A percentile compares a stretch with the other conserved stretches of the same genome.
These are phyloP conservation scores for Pisolithus orientalis DNA, from an alignment of 768 basidiomycete genomes.

Conservation along the genomic window DNA sequence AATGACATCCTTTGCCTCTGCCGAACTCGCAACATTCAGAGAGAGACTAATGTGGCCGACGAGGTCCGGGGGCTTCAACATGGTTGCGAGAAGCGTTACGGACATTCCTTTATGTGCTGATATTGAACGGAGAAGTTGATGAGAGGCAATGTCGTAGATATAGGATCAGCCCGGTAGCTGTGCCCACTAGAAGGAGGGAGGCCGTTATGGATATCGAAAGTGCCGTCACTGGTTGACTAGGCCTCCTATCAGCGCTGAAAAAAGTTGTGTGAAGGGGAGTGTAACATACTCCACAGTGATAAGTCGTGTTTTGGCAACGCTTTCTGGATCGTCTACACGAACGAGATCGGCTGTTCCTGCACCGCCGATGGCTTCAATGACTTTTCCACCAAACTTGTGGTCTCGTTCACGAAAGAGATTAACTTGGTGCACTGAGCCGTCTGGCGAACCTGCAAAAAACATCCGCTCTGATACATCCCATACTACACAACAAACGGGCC, in stretches of 20 bases:
- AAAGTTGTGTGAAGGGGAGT: not conserved
- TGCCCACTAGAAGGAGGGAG: constrained; percentile 78
- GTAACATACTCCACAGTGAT: constrained; percentile 61
- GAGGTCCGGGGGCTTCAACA: constrained; percentile 85
- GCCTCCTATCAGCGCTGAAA: constrained; percentile 2
- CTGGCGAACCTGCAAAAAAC: constrained; percentile 78
- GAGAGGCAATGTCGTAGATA: constrained; percentile 83
- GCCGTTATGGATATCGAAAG: constrained; percentile 74
- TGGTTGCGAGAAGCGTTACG: constrained; percentile 68
- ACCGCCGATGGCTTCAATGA: constrained; percentile 69
- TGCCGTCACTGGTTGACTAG: constrained; percentile 65
- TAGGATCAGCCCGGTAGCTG: constrained; percentile 64
- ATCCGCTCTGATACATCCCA: constrained; percentile 84
- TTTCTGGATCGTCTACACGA: constrained; percentile 49
- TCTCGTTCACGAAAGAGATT: constrained; percentile 67
- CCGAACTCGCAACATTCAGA: constrained; percentile 29
- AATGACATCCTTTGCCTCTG: constrained; percentile 47
- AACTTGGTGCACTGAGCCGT: constrained; percentile 74
- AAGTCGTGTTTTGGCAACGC: constrained; percentile 48
- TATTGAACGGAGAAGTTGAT: constrained; percentile 82
- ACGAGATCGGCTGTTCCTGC: constrained; percentile 66
- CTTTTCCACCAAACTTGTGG: constrained; percentile 43
- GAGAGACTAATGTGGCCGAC: constrained; percentile 69
- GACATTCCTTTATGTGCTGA: constrained; percentile 59
- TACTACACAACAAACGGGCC: constrained; percentile 60